Evolutionary conservation across 2,329 filamentous ascomycete genomes (phyloP), one percentile per base, ranked within the genome.

Genomic region (Colletotrichum paranaense): DNA sequence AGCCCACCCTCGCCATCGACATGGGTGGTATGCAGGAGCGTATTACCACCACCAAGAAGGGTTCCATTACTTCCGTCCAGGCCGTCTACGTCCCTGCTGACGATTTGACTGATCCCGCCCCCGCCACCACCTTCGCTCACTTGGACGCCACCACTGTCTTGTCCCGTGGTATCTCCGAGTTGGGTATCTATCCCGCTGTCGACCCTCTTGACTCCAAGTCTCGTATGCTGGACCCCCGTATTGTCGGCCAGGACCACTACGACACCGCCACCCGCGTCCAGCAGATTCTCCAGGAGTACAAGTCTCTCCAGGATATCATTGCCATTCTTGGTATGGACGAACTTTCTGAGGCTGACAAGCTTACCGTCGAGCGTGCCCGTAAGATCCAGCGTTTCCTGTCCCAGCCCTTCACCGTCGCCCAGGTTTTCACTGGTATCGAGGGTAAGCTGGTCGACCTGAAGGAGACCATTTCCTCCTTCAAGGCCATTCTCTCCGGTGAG

Each of bases 251-350:
- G 84, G 97, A 99, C 76, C 97, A 99, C 92, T 99, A 99, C 93
- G 86, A 95, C 76, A 96, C 92, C 81, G 97, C 97, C 86, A 94
- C 94, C 86, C 93, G 93, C 81, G 97, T 99, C 83, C 97, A 99
- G 91, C 95, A 98, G 90, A 98, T 98, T 88, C 93, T 99, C 85
- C 97, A 99, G 90, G 97, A 98, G 91, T 99, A 99, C 94, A 98
- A 98, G 94, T 98, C 96, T 78, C 95, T 99, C 79, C 97, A 99
- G 90, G 97, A 99, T 90, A 99, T 99, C 92, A 98, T 98, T 91
- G 97, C 97, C 88, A 99, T 99, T 95, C 89, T 98, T 85, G 96
- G 96, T 93, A 98, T 99, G 97, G 97, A 99, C 88, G 97, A 99
- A 87, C 89, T 99, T 88, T 98, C 97, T 78, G 97, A 98, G 91